A percentile compares a stretch with the other conserved stretches of the same genome.
These are phyloP conservation scores for Tetrapyrgos nigripes DNA, from an alignment of 1,284 basidiomycete species.

Conservation along the genomic window DNA sequence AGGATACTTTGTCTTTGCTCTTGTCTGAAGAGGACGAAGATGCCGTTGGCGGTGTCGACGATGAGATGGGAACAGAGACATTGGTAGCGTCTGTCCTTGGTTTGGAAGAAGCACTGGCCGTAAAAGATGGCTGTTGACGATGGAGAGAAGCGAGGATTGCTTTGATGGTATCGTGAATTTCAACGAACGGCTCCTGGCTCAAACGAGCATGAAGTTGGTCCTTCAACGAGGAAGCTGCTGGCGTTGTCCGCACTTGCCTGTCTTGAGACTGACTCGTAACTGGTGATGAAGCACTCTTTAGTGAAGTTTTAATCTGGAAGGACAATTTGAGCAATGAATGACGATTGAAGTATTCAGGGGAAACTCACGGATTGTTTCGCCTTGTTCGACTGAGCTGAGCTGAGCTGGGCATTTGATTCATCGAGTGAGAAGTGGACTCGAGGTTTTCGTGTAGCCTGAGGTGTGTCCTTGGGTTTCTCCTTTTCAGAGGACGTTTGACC, in stretches of 20 bases:
- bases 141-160: conserved; percentile 41
- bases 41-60: too few species aligned
- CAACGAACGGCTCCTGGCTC: conserved; percentile 36
- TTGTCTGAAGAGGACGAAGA: conserved; percentile 27
- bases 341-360: not conserved
- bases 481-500: not conserved
- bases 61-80: too few species aligned
- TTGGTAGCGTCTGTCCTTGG: too few species aligned
- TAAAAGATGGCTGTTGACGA: not conserved
- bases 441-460: too few species aligned
- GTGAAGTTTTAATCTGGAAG: not conserved
- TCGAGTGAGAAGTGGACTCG: too few species aligned
- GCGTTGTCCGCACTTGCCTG: not conserved
- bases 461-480: not conserved
- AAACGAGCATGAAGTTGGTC: conserved; percentile 40
- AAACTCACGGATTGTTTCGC: too few species aligned
- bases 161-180: conserved; percentile 44
- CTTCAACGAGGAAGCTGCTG: conserved; percentile 28
- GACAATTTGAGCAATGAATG: not conserved
- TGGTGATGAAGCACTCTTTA: not conserved
- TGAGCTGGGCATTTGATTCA: too few species aligned
- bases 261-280: not conserved
- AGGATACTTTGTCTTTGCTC: conserved; percentile 39
- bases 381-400: too few species aligned
- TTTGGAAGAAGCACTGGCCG: too few species aligned